These are phyloP conservation scores for Euphorbia pulcherrima DNA, from an alignment of 345 rosid species.

Conservation along the genomic window DNA sequence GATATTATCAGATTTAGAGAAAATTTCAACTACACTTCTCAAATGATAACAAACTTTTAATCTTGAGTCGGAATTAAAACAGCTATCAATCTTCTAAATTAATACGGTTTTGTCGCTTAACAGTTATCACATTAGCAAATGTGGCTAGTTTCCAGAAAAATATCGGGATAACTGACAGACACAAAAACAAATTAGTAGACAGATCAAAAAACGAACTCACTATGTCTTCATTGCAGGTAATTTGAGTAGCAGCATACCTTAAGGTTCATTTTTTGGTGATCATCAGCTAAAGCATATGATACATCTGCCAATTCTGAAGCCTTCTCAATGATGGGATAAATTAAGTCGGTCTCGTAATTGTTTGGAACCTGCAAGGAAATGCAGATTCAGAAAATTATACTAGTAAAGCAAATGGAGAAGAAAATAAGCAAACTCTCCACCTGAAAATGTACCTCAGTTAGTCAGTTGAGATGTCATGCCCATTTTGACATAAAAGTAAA, in stretches of 20 bases:
- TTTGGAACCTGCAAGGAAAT: constrained; percentile 65
- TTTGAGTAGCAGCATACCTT: constrained; percentile 40
- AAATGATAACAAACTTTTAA: background rate
- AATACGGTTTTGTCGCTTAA: background rate
- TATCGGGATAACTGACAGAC: background rate
- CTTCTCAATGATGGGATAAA: constrained; percentile 74
- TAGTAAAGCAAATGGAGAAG: constrained; percentile 10
- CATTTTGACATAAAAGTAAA: constrained; percentile 13
- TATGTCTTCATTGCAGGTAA: constrained; percentile 4
- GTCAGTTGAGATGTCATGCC: background rate
- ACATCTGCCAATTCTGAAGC: constrained; percentile 65
- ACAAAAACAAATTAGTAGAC: background rate
- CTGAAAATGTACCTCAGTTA: background rate
- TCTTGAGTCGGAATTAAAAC: too few species aligned
- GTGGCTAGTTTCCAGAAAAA: background rate
- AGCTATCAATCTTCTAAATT: too few species aligned
- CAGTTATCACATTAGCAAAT: background rate
- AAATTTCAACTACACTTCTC: background rate
- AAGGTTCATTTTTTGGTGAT: constrained; percentile 48
- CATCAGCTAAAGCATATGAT: constrained; percentile 55
- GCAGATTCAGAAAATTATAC: constrained; percentile 7
- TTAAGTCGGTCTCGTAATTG: constrained; percentile 95
- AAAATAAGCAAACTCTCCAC: background rate
- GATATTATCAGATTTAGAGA: background rate
- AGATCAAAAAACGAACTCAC: background rate